These are phyloP conservation scores for Thalassiosira exigua DNA, from an alignment of 352 stramenopile species.

Conservation along the genomic window DNA sequence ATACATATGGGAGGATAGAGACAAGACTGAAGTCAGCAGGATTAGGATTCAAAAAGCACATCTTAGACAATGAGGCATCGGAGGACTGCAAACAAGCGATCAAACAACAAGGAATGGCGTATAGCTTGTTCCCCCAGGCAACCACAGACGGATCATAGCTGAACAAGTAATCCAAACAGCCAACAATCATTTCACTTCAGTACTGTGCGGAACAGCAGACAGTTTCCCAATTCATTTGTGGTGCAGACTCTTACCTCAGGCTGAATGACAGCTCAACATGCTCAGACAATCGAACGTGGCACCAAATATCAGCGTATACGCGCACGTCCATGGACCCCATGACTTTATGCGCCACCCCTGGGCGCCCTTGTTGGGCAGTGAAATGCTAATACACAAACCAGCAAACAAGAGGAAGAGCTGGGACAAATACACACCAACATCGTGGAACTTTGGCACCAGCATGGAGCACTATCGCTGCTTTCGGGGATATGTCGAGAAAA, in stretches of 20 bases:
- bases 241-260: conserved; percentile 54
- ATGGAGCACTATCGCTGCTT: conserved; percentile 61
- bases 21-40: no score
- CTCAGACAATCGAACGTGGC: conserved; percentile 36
- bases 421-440: conserved; percentile 20
- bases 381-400: no score
- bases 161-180: conserved; percentile 66
- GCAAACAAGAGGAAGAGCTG: conserved; percentile 33
- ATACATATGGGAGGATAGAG: no score
- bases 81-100: conserved; percentile 32
- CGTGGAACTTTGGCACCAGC: conserved; percentile 51
- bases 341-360: conserved; percentile 58
- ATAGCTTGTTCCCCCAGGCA: conserved; percentile 51
- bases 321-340: conserved; percentile 24
- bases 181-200: conserved; percentile 65
- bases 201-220: conserved; percentile 31
- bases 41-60: no score
- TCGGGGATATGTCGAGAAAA: conserved; percentile 41
- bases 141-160: conserved; percentile 56
- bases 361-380: conserved; percentile 42
- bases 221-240: conserved; percentile 66
- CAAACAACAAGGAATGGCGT: conserved; percentile 16
- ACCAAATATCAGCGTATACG: conserved; percentile 46
- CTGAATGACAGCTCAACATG: conserved; percentile 62
- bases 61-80: conserved; percentile 55